Percentiles rank a stretch among this genome's conserved stretches.
phyloP scores from a whole-genome alignment of 169 alveolate species.

The Plasmodium adleri region DNA sequence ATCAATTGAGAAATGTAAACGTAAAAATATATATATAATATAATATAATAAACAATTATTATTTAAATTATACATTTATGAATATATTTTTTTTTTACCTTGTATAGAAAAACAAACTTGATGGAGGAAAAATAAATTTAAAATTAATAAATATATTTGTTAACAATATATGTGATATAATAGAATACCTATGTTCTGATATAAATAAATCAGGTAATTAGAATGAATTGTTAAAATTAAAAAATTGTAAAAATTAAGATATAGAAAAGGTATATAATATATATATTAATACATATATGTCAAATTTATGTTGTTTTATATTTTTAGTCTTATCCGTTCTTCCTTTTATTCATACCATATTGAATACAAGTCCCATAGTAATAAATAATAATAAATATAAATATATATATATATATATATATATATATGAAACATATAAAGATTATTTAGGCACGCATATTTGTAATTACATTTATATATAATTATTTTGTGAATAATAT shows the following conservation, averaged over 20 bases:
- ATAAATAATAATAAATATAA: conserved; percentile 12
- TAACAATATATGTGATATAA: conserved; percentile 61
- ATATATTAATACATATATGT: not conserved
- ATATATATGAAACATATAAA: not conserved
- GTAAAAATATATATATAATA: conserved; percentile 5
- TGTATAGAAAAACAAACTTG: not conserved
- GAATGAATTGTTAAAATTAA: conserved; percentile 5
- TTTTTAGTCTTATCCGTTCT: conserved; percentile 56
- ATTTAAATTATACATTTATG: conserved; percentile 12
- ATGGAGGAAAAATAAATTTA: conserved; percentile 27
- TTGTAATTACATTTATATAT: not conserved
- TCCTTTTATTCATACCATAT: conserved; percentile 65
- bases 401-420: not conserved
- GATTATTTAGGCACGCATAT: not conserved
- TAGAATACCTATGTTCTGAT: conserved; percentile 45
- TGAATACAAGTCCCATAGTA: conserved; percentile 51
- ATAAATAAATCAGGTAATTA: conserved; percentile 39
- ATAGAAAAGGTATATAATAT: conserved; percentile 7
- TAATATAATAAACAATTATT: not conserved
- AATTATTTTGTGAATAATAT: conserved; percentile 1
- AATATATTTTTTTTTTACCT: not conserved
- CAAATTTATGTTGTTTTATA: conserved; percentile 1
- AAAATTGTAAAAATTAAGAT: not conserved
- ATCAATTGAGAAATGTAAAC: conserved; percentile 64
- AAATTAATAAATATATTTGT: conserved; percentile 53